Percentiles rank a stretch among this genome's conserved stretches.
These are phyloP conservation scores for Straminergon stramineum DNA, from an alignment of 225 moss, liverwort and hornwort species.

Conservation along the genomic window DNA sequence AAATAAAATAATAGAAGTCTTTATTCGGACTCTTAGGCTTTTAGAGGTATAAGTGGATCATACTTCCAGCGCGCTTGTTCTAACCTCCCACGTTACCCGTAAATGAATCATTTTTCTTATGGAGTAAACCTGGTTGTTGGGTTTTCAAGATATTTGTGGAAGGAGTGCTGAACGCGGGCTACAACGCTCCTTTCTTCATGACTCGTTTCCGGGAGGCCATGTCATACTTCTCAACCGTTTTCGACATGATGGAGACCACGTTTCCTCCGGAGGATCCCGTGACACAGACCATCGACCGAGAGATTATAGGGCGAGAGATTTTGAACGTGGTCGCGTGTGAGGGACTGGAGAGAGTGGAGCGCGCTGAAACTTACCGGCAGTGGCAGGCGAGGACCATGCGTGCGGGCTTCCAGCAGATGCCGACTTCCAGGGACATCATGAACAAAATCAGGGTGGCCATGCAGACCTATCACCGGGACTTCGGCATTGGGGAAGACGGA, in stretches of 20 bases:
- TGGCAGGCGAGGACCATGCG: slow-evolving; percentile 73
- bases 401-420: slow-evolving; percentile 65
- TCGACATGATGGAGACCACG: slow-evolving; percentile 45
- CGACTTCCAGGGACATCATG: not conserved
- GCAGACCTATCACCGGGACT: slow-evolving; percentile 32
- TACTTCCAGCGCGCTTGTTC: no score
- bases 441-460: not conserved
- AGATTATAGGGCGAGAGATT: slow-evolving; percentile 63
- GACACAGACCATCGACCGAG: slow-evolving; percentile 47
- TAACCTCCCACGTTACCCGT: not conserved
- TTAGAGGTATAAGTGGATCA: not conserved
- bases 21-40: not conserved
- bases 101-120: not conserved
- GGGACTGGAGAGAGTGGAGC: slow-evolving; percentile 77
- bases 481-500: slow-evolving; percentile 47
- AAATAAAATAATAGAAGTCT: not conserved
- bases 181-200: slow-evolving; percentile 87
- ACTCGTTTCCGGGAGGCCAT: slow-evolving; percentile 66
- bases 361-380: slow-evolving; percentile 56
- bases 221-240: slow-evolving; percentile 31
- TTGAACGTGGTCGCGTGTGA: slow-evolving; percentile 80
- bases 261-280: slow-evolving; percentile 35
- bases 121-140: not conserved
- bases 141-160: slow-evolving; percentile 38
- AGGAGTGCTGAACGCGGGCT: slow-evolving; percentile 55